Evolutionary conservation across 2,329 filamentous ascomycete genomes (phyloP), one percentile per base, ranked within the genome.

Genomic region (Calonectria multiphialidica): DNA sequence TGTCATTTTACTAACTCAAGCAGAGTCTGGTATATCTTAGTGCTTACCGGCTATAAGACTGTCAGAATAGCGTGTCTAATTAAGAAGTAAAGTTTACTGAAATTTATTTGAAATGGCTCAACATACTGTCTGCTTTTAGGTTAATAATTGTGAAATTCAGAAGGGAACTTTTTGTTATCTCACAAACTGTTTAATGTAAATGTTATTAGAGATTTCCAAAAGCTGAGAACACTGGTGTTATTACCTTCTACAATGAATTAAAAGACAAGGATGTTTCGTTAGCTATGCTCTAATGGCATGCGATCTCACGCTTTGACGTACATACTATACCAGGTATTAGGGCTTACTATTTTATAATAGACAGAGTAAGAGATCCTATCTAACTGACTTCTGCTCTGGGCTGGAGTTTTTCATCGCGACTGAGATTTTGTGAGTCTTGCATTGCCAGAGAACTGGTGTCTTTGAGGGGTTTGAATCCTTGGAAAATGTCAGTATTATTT

Each of bases 401-500:
- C 18, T 16, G 33, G 33, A 59, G 2, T 21, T 47, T 47, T n/a
- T 10, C 5, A 47, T 40, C 37, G n/a, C 2, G 18, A 21, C 3
- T 25, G 13, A n/a, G 33, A 5, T n/a, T 13, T 40, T 25, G 33
- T 40, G 21, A 40, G 53, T 59, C 21, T 59, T 40, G n/a, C 1
- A 59, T 40, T 16, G 33, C 16, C 53, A 59, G 33, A 4, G 35
- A n/a, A 25, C 15, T 59, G 21, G 23, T 13, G 15, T 18, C 35
- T 28, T 59, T 12, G 21, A 33, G 16, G 4, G n/a, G 8, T 28
- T 59, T 18, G 13, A 40, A 25, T 59, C 53, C 53, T 59, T 59
- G 13, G 15, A 59, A 15, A 57, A 59, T 25, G 53, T 59, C 53
- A 59, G 53, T 59, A 59, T 59, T 59, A 59, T 59, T 59, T 59